phyloP scores from a whole-genome alignment of 2,329 filamentous ascomycete genomes.

The Annulohypoxylon truncatum region DNA sequence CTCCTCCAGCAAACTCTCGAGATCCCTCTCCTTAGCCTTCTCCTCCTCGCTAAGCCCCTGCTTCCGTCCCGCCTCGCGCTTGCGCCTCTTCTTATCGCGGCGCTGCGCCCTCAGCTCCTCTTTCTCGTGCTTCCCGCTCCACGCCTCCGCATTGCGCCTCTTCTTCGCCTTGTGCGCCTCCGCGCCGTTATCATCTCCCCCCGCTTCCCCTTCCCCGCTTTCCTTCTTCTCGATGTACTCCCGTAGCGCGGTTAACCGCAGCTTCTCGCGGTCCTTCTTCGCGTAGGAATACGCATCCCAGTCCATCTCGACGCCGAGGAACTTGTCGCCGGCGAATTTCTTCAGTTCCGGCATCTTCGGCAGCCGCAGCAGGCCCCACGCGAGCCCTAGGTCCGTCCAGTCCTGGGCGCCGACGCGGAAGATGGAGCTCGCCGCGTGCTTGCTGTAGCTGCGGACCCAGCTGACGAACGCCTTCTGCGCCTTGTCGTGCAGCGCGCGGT shows the following conservation, averaged over 20 bases:
- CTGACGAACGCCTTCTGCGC: slow-evolving; percentile 92
- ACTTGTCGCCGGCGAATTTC: slow-evolving; percentile 75
- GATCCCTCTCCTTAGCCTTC: slow-evolving; percentile 69
- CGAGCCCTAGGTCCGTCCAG: slow-evolving; percentile 82
- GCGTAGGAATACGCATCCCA: slow-evolving; percentile 77
- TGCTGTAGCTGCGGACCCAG: slow-evolving; percentile 91
- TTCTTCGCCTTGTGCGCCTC: slow-evolving; percentile 60
- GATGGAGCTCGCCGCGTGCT: slow-evolving; percentile 90
- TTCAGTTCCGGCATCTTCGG: slow-evolving; percentile 95
- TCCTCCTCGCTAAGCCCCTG: slow-evolving; percentile 78
- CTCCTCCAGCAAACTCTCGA: slow-evolving; percentile 72
- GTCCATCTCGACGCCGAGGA: slow-evolving; percentile 71
- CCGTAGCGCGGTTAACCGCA: slow-evolving; percentile 66
- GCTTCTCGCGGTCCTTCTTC: slow-evolving; percentile 77
- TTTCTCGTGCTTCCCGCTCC: slow-evolving; percentile 77
- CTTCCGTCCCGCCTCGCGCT: slow-evolving; percentile 71
- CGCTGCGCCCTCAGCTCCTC: slow-evolving; percentile 71
- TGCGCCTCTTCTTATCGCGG: slow-evolving; percentile 72
- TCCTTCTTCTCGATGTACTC: slow-evolving; percentile 54
- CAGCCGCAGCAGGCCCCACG: slow-evolving; percentile 87
- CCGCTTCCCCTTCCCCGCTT: slow-evolving; percentile 43
- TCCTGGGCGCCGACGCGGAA: slow-evolving; percentile 85
- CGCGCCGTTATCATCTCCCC: slow-evolving; percentile 39
- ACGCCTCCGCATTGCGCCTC: slow-evolving; percentile 74
- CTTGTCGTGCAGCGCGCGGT: slow-evolving; percentile 79